Evolutionary conservation across 2,329 filamentous ascomycete species (phyloP).

Genomic region (Eutypa lata): DNA sequence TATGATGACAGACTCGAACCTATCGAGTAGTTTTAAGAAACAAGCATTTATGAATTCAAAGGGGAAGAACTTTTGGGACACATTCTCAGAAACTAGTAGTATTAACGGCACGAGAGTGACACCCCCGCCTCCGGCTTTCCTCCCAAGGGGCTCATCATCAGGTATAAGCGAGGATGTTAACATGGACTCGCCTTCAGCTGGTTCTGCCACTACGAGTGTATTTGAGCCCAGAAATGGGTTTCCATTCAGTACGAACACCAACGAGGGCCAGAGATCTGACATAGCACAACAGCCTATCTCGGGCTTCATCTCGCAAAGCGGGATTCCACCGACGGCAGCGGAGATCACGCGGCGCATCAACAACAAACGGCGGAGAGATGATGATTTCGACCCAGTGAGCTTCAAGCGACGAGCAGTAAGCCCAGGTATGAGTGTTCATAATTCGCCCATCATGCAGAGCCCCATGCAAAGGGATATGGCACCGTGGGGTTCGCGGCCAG

Average conservation of each 20-base stretch:
- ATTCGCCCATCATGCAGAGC: constrained; percentile 83
- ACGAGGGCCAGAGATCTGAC: constrained; percentile 30
- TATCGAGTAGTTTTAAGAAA: constrained; percentile 70
- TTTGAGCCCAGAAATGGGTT: constrained; percentile 29
- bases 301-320: constrained; percentile 27
- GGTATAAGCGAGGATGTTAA: constrained; percentile 66
- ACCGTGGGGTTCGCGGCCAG: constrained; percentile 70
- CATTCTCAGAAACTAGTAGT: constrained; percentile 66
- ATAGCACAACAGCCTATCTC: constrained; percentile 33
- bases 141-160: constrained; percentile 57
- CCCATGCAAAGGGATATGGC: constrained; percentile 70
- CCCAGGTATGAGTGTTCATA: constrained; percentile 86
- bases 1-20: constrained; percentile 56
- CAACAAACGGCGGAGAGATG: constrained; percentile 81
- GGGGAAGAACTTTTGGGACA: constrained; percentile 73
- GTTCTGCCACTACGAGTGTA: constrained; percentile 30
- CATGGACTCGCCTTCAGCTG: constrained; percentile 64
- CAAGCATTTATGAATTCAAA: constrained; percentile 71
- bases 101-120: constrained; percentile 40
- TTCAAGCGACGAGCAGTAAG: constrained; percentile 92
- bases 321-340: constrained; percentile 60
- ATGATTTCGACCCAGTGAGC: constrained; percentile 82
- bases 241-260: constrained; percentile 27
- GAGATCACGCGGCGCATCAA: constrained; percentile 77
- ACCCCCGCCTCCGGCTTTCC: constrained; percentile 63